phyloP scores from a whole-genome alignment of 2,329 filamentous ascomycete genomes.

The Fusarium lateritium region DNA sequence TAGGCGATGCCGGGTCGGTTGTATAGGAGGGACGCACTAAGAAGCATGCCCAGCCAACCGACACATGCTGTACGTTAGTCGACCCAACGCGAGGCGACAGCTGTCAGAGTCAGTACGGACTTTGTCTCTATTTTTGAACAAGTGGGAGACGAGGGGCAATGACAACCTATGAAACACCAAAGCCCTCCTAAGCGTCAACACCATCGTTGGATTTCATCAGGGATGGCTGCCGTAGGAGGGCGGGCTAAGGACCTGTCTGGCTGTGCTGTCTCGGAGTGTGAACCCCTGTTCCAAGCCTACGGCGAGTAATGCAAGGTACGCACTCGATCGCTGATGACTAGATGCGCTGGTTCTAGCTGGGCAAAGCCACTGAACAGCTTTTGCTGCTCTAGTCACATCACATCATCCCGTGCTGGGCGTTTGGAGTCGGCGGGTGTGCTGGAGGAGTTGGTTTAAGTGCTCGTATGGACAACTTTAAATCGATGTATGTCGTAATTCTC shows the following conservation, averaged over 20 bases:
- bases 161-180: constrained; percentile 43
- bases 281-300: constrained; percentile 27
- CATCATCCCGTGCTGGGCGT: constrained; percentile 18
- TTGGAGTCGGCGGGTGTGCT: constrained; percentile 6
- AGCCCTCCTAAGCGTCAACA: constrained; percentile 33
- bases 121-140: constrained; percentile 18
- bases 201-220: constrained; percentile 12
- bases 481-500: background rate
- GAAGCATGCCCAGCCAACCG: constrained; percentile 15
- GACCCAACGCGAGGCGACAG: constrained; percentile 22
- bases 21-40: constrained; percentile 19
- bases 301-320: constrained; percentile 43
- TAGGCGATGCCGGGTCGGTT: background rate
- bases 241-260: constrained; percentile 33
- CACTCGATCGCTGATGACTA: constrained; percentile 2
- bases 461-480: background rate
- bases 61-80: constrained; percentile 5
- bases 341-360: background rate
- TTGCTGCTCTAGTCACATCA: constrained; percentile 17
- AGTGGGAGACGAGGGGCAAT: constrained; percentile 27
- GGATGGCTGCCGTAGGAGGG: constrained; percentile 25
- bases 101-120: constrained; percentile 32
- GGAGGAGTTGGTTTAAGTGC: constrained; percentile 1
- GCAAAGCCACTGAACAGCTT: constrained; percentile 12
- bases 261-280: constrained; percentile 23